Evolutionary conservation across 2,329 filamentous ascomycete genomes (phyloP).

Genomic region (Diplocarpon rosae): DNA sequence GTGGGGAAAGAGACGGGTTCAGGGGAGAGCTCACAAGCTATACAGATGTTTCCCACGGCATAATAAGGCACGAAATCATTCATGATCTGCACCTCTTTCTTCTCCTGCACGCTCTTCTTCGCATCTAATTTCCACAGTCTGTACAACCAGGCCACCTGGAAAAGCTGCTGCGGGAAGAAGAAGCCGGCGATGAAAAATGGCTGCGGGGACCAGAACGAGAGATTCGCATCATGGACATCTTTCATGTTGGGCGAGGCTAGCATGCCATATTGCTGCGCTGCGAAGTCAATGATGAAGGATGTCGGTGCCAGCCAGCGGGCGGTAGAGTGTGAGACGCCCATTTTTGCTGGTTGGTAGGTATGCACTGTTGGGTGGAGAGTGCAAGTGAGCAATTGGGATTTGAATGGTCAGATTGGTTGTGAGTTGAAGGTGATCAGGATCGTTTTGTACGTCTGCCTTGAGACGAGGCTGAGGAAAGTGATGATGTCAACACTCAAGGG

Average conservation of each 20-base stretch:
- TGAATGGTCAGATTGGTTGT: not conserved
- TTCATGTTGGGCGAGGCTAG: slow-evolving; percentile 46
- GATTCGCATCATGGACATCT: slow-evolving; percentile 44
- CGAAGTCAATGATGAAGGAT: slow-evolving; percentile 46
- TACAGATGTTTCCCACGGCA: slow-evolving; percentile 44
- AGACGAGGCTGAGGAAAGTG: slow-evolving; percentile 4
- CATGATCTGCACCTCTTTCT: slow-evolving; percentile 36
- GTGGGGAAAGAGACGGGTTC: no score
- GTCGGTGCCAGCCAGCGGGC: slow-evolving; percentile 42
- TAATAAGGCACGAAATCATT: slow-evolving; percentile 45
- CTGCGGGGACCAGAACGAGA: slow-evolving; percentile 47
- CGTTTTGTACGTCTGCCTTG: not conserved
- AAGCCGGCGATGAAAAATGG: slow-evolving; percentile 48
- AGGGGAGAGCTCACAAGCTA: slow-evolving; percentile 35
- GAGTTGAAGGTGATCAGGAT: not conserved
- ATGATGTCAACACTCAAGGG: slow-evolving; percentile 10
- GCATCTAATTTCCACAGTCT: slow-evolving; percentile 39
- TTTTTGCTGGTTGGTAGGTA: slow-evolving; percentile 19
- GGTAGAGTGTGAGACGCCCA: slow-evolving; percentile 43
- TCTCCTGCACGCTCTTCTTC: slow-evolving; percentile 29
- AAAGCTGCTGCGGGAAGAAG: slow-evolving; percentile 50
- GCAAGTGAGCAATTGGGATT: not conserved
- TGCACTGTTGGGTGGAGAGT: not conserved
- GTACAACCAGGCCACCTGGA: slow-evolving; percentile 47
- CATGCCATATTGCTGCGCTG: slow-evolving; percentile 48